Evolutionary conservation across 2,329 filamentous ascomycete genomes (phyloP), one percentile per base, ranked within the genome.

Genomic region (Dothistroma septosporum): DNA sequence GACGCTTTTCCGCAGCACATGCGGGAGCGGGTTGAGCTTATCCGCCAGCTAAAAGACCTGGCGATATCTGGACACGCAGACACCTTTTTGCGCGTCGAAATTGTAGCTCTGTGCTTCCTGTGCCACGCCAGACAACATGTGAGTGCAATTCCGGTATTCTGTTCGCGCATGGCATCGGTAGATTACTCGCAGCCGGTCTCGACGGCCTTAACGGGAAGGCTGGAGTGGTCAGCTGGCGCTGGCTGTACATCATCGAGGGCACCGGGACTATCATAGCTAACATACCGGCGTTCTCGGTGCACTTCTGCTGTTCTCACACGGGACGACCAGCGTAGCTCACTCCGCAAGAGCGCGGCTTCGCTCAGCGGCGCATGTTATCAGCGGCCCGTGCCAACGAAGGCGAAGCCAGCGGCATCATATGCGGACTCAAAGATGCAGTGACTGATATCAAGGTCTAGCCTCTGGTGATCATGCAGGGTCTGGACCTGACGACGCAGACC

Each of bases 81-180:
- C 24, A 28, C 24, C 24, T 28, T 2, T 3, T 28, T 28, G 24
- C 24, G 24, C 24, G 10, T 37, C 33, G 33, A 37, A 37, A 11
- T 2, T 11, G 3, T 4, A 11, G 33, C 33, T 37, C 10, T 37
- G 33, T 16, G 10, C 33, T 37, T 9, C 33, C 33, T 37, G 10
- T 37, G 33, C 33, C 2, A 11, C 24, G 2, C 24, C 24, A 28
- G 24, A 28, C 24, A 6, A 28, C 24, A 28, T 28, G 24, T 6
- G 24, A 28, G 6, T 28, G 24, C 3, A 28, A 62, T 21, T 52
- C 47, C 64, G 76, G 75, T 9, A 63, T 72, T 22, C 73, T 70
- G 58, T 64, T 61, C 11, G 59, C 50, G 1, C 61, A 61, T 53
- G 61, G 55, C 10, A 59, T 61, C 31, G 63, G 64, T 46, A 61